Evolutionary conservation across 108 stramenopile species (phyloP).

Genomic region (Poteriospumella lacustris): DNA sequence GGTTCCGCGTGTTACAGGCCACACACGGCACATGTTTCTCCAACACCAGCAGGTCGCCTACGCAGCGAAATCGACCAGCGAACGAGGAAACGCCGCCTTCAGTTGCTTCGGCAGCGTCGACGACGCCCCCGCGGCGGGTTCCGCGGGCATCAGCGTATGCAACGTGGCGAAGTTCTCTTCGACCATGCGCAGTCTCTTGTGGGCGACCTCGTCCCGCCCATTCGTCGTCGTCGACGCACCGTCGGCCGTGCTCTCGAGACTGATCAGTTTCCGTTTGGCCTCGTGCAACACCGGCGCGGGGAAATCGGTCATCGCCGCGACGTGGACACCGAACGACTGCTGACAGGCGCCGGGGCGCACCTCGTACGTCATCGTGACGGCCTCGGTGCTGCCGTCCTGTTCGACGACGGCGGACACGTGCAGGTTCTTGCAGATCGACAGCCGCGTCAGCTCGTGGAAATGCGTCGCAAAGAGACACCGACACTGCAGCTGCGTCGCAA

Average conservation of each 20-base stretch:
- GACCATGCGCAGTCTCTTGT: too few relatives aligned
- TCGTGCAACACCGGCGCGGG: conserved; percentile 73
- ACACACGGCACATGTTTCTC: too few relatives aligned
- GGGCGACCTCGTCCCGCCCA: too few relatives aligned
- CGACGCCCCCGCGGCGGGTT: too few relatives aligned
- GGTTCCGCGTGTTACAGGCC: too few relatives aligned
- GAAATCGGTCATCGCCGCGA: conserved; percentile 86
- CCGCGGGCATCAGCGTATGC: too few relatives aligned
- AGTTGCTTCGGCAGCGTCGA: too few relatives aligned
- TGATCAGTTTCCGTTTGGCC: conserved; percentile 71
- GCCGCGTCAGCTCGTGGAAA: conserved; percentile 88
- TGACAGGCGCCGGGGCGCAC: conserved; percentile 82
- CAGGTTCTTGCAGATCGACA: conserved; percentile 55
- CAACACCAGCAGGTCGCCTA: too few relatives aligned
- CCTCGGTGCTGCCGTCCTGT: conserved; percentile 13
- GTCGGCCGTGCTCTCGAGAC: not conserved
- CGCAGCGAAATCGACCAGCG: too few relatives aligned
- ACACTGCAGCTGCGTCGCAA: conserved; percentile 68
- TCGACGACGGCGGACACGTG: conserved; percentile 73
- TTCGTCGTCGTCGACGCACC: too few relatives aligned
- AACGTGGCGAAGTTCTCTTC: too few relatives aligned
- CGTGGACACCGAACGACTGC: conserved; percentile 92
- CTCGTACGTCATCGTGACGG: conserved; percentile 44
- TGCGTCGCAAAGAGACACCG: conserved; percentile 94
- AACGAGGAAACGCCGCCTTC: too few relatives aligned